Conservation (phyloP, 228 moss, liverwort and hornwort species). For the Sphagnum fallax region DNA sequence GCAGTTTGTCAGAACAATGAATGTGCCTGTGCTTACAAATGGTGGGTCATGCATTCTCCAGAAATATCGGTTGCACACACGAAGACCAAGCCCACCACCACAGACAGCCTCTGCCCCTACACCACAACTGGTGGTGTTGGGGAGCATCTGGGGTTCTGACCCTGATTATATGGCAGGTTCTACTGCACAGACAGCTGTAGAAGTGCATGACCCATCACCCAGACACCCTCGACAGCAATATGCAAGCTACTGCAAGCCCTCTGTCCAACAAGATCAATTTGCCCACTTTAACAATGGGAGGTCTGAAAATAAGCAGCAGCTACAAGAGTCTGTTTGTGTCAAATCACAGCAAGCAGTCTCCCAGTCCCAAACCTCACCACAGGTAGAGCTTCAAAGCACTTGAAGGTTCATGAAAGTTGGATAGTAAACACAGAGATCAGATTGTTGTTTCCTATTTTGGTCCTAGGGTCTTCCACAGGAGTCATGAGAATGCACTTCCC, state of each 20-base stretch:
- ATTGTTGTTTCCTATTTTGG: too few species aligned
- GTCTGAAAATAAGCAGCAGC: too few species aligned
- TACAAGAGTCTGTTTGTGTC: too few species aligned
- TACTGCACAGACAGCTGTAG: slow-evolving; percentile 15
- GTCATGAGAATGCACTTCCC: not conserved
- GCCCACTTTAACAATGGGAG: slow-evolving; percentile 21
- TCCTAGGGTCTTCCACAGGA: too few species aligned
- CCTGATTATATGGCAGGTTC: slow-evolving; percentile 43
- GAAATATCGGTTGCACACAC: slow-evolving; percentile 82
- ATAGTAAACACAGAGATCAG: not conserved
- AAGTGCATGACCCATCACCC: slow-evolving; percentile 34
- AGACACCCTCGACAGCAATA: slow-evolving; percentile 30
- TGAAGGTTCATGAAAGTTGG: not conserved
- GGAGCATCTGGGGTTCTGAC: slow-evolving; percentile 47
- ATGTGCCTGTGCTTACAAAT: too few species aligned
- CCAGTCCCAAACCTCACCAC: slow-evolving; percentile 35
- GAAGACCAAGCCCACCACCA: slow-evolving; percentile 72
- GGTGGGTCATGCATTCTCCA: not conserved
- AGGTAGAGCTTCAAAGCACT: not conserved
- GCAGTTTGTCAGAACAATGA: too few species aligned
- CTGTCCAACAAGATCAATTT: slow-evolving; percentile 69
- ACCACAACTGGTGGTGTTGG: slow-evolving; percentile 74
- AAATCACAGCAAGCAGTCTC: slow-evolving; percentile 21
- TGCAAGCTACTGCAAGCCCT: slow-evolving; percentile 46
- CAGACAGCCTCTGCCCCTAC: slow-evolving; percentile 41